Base-by-base conservation (phyloP, 768 basidiomycete genomes). In the Lactifluus subvellereus region DNA sequence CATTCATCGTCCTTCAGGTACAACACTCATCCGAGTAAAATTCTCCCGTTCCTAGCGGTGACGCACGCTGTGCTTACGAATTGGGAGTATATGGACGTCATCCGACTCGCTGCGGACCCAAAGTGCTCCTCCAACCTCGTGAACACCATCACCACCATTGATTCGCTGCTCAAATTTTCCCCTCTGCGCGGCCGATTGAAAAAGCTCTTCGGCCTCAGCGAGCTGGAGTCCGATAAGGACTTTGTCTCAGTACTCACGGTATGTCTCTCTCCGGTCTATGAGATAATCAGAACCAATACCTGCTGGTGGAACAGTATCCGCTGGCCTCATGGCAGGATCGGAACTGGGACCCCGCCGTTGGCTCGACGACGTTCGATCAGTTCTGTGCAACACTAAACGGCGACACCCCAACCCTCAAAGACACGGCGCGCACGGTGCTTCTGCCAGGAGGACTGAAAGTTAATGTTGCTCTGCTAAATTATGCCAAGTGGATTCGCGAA, bases 61-160 rank as follows among this genome's bases (percentile, higher is more conserved):
- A 93, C 90, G 1, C 91, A 95, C 67, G 94, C 95, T 6, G 75
- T 84, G 4, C 74, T 95, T 33, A 76, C 82, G 62, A 92, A 89
- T 69, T 94, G 92, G 85, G 84, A 96, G 74, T 98, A 95, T 75
- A 87, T 85, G 79, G 90, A 94, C 57, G 80, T 95, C 69, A 90
- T 91, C 69, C 82, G 89, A 60, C 78, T 76, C 43, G 86, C 82
- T 42, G 88, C 88, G 4, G 84, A 89, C 66, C 76, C 81, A 1
- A 77, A 72, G 42, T 93, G 89, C 71, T 82, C 84, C 9, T 69
- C 72, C 18, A 84, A 84, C 68, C 75, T 91, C 43, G 80, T 84
- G 69, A 80, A 80, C 40, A 72, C 86, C 5, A 79, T 92, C 61
- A 62, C 71, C 14, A 79, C 79, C 5, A 80, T 95, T 61, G 92